Evolutionary conservation across 352 stramenopile genomes (phyloP).

Genomic region (Globisporangium nodosum): DNA sequence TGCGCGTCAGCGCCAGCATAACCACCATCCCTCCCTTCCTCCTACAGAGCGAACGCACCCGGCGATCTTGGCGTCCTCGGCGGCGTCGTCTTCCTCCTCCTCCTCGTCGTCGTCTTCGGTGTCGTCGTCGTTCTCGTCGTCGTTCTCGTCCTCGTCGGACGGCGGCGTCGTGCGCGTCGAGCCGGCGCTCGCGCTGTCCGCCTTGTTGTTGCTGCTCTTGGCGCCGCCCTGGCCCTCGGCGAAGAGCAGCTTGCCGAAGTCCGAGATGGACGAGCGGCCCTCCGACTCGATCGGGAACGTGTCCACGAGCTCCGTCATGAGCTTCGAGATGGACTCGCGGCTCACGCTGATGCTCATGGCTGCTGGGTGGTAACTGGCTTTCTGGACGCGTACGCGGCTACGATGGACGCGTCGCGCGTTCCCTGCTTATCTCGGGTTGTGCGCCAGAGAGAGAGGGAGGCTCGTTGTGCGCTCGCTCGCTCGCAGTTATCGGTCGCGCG

Average conservation of each 20-base stretch:
- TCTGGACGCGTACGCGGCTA: not conserved
- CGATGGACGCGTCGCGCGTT: not conserved
- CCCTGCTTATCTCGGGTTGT: not conserved
- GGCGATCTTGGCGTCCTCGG: constrained; percentile 16
- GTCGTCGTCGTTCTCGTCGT: constrained; percentile 10
- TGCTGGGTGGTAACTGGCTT: too few species aligned
- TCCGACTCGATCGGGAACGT: constrained; percentile 76
- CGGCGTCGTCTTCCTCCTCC: constrained; percentile 13
- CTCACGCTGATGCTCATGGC: constrained; percentile 73
- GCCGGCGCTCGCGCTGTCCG: constrained; percentile 3
- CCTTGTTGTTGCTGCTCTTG: constrained; percentile 6
- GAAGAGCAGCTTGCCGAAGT: constrained; percentile 85
- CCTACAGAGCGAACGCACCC: constrained; percentile 2
- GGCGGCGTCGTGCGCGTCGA: not conserved
- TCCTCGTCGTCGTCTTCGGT: constrained; percentile 10
- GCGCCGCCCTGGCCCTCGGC: constrained; percentile 46
- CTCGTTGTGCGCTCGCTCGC: too few species aligned
- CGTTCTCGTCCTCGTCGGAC: constrained; percentile 15
- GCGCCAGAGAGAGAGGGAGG: too few species aligned
- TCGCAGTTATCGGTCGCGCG: too few species aligned
- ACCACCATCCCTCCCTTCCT: too few species aligned
- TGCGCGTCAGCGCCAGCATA: not conserved
- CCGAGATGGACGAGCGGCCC: constrained; percentile 73
- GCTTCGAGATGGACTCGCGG: constrained; percentile 79
- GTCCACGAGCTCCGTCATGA: constrained; percentile 83